Base-by-base conservation (phyloP, 805 yeast species). In the Candida namnaoensis region DNA sequence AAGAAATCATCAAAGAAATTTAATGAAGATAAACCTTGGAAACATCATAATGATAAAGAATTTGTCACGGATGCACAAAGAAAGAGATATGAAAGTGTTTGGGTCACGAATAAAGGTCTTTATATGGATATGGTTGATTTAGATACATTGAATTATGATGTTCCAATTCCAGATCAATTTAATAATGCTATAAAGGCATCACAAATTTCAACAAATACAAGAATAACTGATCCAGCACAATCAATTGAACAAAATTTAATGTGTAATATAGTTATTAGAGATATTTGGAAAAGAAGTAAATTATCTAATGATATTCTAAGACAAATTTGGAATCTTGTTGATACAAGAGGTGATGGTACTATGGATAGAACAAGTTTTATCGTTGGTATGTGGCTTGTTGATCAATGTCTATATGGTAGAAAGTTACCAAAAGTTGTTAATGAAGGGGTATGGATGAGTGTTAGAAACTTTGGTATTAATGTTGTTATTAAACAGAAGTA, bases 331-430 rank as follows among this genome's bases (percentile, higher is more conserved):
- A 74, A 78, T 38, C 67, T 82, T 51, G 91, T 90, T 5, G 87
- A 75, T 56, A 71, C 63, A 42, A 59, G 79, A 49, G 60, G 66
- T 37, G 93, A 84, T 57, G 95, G 95, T 0, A 76, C 85, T 1
- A 65, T 93, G 41, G 82, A 80, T 49, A 76, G 86, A 46, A 81
- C 79, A 33, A 91, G 90, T 47, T 93, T 93, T 53, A 65, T 91
- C 30, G 91, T 90, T n/a, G 99, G 99, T 0, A 90, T 86, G 84
- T 93, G 99, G 99, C 62, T 90, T 5, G 90, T 93, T 2, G 99
- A 93, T 60, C 99, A 93, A 62, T 86, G 96, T 56, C 68, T 93
- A 12, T 93, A 91, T 57, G 99, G 99, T 0, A 70, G 95, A 34
- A 93, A 93, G 58, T 64, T 93, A 38, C 98, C 99, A 0, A 71